These are phyloP conservation scores for Aspergillus pseudoterreus DNA, from an alignment of 2,329 filamentous ascomycete genomes.

Conservation along the genomic window DNA sequence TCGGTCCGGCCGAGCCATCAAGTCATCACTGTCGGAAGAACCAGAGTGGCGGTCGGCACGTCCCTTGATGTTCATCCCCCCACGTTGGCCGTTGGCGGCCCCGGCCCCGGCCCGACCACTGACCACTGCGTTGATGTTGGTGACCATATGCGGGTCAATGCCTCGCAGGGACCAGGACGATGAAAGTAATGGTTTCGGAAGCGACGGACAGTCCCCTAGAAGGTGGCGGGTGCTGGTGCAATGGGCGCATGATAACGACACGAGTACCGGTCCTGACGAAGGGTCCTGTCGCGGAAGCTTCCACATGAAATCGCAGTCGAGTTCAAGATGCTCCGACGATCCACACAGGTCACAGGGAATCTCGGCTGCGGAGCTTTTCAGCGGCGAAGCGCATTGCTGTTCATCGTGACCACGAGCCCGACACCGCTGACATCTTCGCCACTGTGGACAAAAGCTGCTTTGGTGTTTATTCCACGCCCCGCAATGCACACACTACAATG, in stretches of 20 bases:
- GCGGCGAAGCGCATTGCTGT: constrained; percentile 52
- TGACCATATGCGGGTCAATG: constrained; percentile 34
- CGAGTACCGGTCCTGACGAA: constrained; percentile 27
- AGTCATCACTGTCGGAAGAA: constrained; percentile 34
- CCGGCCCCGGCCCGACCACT: constrained; percentile 10
- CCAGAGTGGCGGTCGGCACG: constrained; percentile 28
- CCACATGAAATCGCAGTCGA: constrained; percentile 60
- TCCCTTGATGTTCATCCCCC: constrained; percentile 34
- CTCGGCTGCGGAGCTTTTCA: constrained; percentile 41
- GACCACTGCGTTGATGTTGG: constrained; percentile 34
- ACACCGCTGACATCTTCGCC: constrained; percentile 52
- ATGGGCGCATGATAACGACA: constrained; percentile 44
- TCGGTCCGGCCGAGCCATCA: constrained; percentile 26
- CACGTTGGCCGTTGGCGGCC: constrained; percentile 14
- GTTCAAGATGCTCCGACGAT: constrained; percentile 55
- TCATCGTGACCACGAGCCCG: constrained; percentile 58
- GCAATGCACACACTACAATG: constrained; percentile 40
- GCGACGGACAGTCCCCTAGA: constrained; percentile 42
- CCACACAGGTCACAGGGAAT: constrained; percentile 61
- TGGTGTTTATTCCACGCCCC: constrained; percentile 39
- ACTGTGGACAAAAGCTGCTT: constrained; percentile 37
- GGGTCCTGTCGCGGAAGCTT: constrained; percentile 29
- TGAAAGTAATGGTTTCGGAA: constrained; percentile 23
- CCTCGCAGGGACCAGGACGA: constrained; percentile 39
- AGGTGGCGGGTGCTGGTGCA: constrained; percentile 43